phyloP scores from a whole-genome alignment of 2,329 filamentous ascomycete genomes.

The Aspergillus udagawae region DNA sequence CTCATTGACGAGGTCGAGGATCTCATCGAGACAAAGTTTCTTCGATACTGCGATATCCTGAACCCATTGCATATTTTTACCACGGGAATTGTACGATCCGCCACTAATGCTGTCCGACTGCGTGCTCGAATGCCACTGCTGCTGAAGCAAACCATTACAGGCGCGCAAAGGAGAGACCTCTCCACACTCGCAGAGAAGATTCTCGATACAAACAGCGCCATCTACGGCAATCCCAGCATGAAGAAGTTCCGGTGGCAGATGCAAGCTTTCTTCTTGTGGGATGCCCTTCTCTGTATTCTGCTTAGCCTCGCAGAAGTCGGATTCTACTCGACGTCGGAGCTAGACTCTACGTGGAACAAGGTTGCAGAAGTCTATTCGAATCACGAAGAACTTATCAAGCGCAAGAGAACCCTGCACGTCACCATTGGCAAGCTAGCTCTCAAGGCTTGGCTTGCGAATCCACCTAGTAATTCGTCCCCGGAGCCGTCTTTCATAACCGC shows the following conservation, averaged over 20 bases:
- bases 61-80: slow-evolving; percentile 42
- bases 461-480: background rate
- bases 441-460: slow-evolving; percentile 9
- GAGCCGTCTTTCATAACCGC: slow-evolving; percentile 11
- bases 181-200: slow-evolving; percentile 10
- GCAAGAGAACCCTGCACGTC: background rate
- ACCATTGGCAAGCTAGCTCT: slow-evolving; percentile 4
- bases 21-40: slow-evolving; percentile 28
- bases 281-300: slow-evolving; percentile 46
- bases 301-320: slow-evolving; percentile 30
- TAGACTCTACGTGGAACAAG: slow-evolving; percentile 39
- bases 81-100: slow-evolving; percentile 38
- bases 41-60: slow-evolving; percentile 32
- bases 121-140: slow-evolving; percentile 39
- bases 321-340: slow-evolving; percentile 26
- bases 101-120: slow-evolving; percentile 41
- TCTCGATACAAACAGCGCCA: slow-evolving; percentile 27
- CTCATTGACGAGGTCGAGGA: slow-evolving; percentile 29
- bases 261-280: slow-evolving; percentile 47
- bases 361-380: slow-evolving; percentile 40
- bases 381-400: slow-evolving; percentile 39
- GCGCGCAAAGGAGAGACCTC: slow-evolving; percentile 2
- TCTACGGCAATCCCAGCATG: slow-evolving; percentile 35
- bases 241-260: slow-evolving; percentile 42
- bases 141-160: slow-evolving; percentile 1